Base-by-base conservation (phyloP, 2,329 filamentous ascomycete species). In the Cercospora janseana region DNA sequence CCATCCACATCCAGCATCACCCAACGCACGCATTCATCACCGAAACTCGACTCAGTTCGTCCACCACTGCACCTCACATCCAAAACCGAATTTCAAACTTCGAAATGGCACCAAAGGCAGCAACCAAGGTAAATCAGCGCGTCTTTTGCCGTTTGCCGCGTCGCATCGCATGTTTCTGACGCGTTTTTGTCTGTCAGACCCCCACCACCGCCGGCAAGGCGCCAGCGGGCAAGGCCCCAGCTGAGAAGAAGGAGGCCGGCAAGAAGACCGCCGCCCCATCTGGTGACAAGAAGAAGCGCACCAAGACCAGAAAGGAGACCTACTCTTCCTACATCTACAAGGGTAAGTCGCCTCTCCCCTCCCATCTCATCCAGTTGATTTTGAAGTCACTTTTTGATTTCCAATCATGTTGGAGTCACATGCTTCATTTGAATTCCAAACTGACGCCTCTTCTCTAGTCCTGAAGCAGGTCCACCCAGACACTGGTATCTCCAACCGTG, bases 251-350 rank as follows among this genome's bases (percentile, higher is more conserved):
- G 86, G 92, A 97, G 79, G 93, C 92, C 61, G 93, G 92, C 81
- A 98, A 98, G 88, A 98, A 97, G 87, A 97, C 93, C 42, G 77
- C 82, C 64, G 89, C 92, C 55, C 84, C 91, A 57, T 84, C 88
- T 50, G 93, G 93, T 61, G 93, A 97, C 68, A 97, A 97, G 90
- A 98, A 98, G 88, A 98, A 97, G 91, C 89, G 93, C 72, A 95
- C 90, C 80, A 98, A 98, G 91, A 88, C 91, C 64, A 86, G 93
- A 79, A 97, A 97, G 87, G 93, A 98, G 83, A 98, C 93, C n/a
- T 98, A 98, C 82, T 94, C 88, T 65, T 94, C 89, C 49, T 98
- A 98, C 84, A 98, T 98, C 79, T 98, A 97, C 88, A 98, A 97
- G 82, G 93, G 92, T 96, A 71, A 74, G 82, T 53, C 38, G 42